A percentile compares a stretch with the other conserved stretches of the same genome.
phyloP scores from a whole-genome alignment of 331 rosid species.

The Rosa hybrid region DNA sequence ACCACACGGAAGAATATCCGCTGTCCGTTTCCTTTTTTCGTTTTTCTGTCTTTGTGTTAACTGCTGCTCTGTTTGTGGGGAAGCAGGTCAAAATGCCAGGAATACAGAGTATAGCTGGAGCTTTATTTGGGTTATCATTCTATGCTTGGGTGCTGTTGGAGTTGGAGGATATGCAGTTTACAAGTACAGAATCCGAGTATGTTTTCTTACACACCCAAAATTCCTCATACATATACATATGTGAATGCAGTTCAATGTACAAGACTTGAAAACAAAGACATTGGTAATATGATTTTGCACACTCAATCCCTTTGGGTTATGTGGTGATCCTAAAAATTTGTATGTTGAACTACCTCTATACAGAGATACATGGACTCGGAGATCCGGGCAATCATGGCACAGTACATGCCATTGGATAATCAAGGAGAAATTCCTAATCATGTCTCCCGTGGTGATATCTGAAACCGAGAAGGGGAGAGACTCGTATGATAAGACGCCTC shows the following conservation, averaged over 20 bases:
- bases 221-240: neutral
- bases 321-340: neutral
- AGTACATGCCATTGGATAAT: slow-evolving; percentile 96
- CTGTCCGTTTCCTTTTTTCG: neutral
- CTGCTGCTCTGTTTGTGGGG: slow-evolving; percentile 4
- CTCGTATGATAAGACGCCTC: neutral
- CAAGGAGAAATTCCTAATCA: slow-evolving; percentile 61
- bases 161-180: slow-evolving; percentile 77
- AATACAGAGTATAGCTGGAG: slow-evolving; percentile 48
- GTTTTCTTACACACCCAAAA: slow-evolving; percentile 15
- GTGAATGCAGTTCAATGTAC: neutral
- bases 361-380: slow-evolving; percentile 97
- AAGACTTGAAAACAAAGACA: neutral
- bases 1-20: neutral
- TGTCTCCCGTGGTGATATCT: slow-evolving; percentile 38
- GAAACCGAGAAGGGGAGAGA: slow-evolving; percentile 5
- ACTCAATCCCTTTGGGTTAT: neutral
- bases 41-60: slow-evolving; percentile 9
- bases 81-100: slow-evolving; percentile 41
- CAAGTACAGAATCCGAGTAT: slow-evolving; percentile 96
- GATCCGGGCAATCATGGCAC: slow-evolving; percentile 93
- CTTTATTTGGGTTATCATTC: slow-evolving; percentile 56
- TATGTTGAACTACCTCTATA: slow-evolving; percentile 23
- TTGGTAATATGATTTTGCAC: neutral
- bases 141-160: slow-evolving; percentile 56